These are phyloP conservation scores for Alternaria sp. DNA, from an alignment of 2,329 filamentous ascomycete genomes.

Conservation along the genomic window DNA sequence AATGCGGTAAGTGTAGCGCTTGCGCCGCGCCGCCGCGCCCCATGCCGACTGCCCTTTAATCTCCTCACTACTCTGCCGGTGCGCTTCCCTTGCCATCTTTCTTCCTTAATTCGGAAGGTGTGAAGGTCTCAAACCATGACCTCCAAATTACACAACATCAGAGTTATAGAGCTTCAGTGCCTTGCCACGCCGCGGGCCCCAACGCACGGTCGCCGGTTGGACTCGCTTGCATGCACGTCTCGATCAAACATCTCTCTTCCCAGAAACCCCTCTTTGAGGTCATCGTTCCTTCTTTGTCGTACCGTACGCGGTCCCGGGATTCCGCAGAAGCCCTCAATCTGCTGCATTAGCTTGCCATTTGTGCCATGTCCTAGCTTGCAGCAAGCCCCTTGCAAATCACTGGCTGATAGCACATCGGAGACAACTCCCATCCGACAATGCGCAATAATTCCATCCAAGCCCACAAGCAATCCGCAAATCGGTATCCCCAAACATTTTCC, in stretches of 20 bases:
- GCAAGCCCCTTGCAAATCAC: conserved; percentile 1
- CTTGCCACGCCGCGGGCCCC: not conserved
- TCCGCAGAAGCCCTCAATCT: conserved; percentile 1
- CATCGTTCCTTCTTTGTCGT: not conserved
- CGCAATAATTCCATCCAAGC: conserved; percentile 2
- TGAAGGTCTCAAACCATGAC: not conserved
- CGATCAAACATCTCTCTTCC: not conserved
- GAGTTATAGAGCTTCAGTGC: conserved; percentile 1
- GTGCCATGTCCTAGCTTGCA: not conserved
- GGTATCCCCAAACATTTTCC: not conserved
- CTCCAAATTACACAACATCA: not conserved
- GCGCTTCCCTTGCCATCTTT: not conserved
- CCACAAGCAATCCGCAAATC: not conserved
- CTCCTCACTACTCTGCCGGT: not conserved
- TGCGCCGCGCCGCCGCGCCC: conserved; percentile 1
- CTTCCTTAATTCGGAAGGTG: conserved; percentile 1
- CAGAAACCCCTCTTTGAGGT: conserved; percentile 10
- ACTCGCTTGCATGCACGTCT: conserved; percentile 7
- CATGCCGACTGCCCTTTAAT: conserved; percentile 3
- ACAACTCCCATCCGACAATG: not conserved
- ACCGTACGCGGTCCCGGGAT: conserved; percentile 6
- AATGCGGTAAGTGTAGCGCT: conserved; percentile 18
- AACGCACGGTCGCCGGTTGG: conserved; percentile 1
- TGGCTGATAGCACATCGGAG: conserved; percentile 12
- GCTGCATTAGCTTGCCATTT: conserved; percentile 6